Percentiles rank a stretch among this genome's conserved stretches.
These are phyloP conservation scores for Mesembryanthemum crystallinum DNA, from an alignment of 148 eudicot species.

Conservation along the genomic window DNA sequence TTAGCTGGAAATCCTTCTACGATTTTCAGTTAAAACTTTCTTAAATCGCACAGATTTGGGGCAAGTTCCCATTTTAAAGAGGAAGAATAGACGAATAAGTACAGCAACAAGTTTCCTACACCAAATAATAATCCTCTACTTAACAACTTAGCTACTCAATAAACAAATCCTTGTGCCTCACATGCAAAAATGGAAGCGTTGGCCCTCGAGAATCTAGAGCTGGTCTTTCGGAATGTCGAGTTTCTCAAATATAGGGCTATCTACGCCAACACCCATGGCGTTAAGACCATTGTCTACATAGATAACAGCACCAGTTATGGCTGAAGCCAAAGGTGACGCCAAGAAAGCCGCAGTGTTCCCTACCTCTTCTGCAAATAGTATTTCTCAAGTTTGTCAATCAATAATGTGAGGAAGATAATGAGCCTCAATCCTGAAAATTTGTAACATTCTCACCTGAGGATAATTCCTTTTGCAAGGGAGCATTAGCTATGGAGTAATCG, in stretches of 20 bases:
- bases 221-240: slow-evolving; percentile 64
- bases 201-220: slow-evolving; percentile 27
- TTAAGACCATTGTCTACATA: slow-evolving; percentile 93
- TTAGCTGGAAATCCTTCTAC: no score
- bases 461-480: slow-evolving; percentile 87
- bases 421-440: neutral
- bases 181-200: slow-evolving; percentile 10
- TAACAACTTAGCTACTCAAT: slow-evolving; percentile 2
- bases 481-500: slow-evolving; percentile 80
- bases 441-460: slow-evolving; percentile 62
- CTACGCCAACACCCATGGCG: slow-evolving; percentile 97
- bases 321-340: slow-evolving; percentile 95
- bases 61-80: neutral
- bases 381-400: slow-evolving; percentile 15
- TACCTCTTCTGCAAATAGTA: slow-evolving; percentile 70
- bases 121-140: slow-evolving; percentile 13
- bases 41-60: neutral
- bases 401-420: neutral
- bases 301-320: slow-evolving; percentile 86
- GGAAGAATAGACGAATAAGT: neutral
- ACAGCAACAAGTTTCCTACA: neutral
- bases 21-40: no score
- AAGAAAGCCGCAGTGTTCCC: slow-evolving; percentile 94
- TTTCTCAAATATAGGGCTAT: slow-evolving; percentile 73
- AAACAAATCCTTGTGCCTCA: neutral